Base-by-base conservation (phyloP, 2,329 filamentous ascomycete genomes). In the Nigrospora osmanthi region DNA sequence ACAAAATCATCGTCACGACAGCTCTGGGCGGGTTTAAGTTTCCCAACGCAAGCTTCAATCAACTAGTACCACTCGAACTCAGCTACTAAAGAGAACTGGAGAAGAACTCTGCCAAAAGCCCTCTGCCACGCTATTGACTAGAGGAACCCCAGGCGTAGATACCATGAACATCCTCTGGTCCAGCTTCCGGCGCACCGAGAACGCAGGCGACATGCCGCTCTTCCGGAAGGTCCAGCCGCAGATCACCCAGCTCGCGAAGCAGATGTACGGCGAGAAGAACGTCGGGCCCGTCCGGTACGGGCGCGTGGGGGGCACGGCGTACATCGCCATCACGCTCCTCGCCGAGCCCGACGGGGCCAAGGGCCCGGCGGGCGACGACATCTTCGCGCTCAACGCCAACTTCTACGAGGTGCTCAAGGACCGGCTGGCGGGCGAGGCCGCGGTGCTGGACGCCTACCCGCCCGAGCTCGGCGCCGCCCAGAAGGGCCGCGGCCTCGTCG, bases 341-440 rank as follows among this genome's bases (percentile, higher is more conserved):
- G 36, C 37, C 30, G 40, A 40, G 33, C 43, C 47, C 7, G 38
- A 33, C 10, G 47, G 47, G 35, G 47, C 47, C 35, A 40, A 46
- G 37, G 47, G 44, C 7, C 38, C 32, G 14, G 43, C 44, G 4
- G 30, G 40, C 23, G 43, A 45, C 31, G 43, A 42, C 23, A 43
- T 48, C 34, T 39, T 40, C 38, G 36, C 28, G 19, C 47, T 49
- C 40, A 46, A 35, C 34, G 44, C 47, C 11, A 36, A 38, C 37
- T 44, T 49, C 32, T 49, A 49, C 41, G 47, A 46, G 37, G 47
- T 46, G 10, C 33, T 49, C 14, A 38, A 41, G 30, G 41, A 44
- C 30, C 35, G 40, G 3, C 34, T 34, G 33, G 47, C 40, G 14
- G 36, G 31, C 31, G 44, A 49, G 40, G 33, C 40, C 19, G 32